phyloP scores from a whole-genome alignment of 495 filamentous ascomycete species.

The Aspergillus olivimuriae region DNA sequence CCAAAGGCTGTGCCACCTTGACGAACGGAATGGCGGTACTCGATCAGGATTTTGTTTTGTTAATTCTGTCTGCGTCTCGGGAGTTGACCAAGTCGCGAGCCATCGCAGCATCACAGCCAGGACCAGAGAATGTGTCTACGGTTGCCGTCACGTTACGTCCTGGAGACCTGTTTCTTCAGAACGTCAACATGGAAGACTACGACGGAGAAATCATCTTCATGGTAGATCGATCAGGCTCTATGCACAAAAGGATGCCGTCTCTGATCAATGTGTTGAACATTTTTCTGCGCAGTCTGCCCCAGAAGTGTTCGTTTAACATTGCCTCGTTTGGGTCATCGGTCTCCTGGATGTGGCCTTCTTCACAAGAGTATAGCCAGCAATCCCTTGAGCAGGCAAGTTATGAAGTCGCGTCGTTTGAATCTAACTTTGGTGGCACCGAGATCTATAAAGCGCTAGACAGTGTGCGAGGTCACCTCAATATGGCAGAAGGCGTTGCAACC shows the following conservation, averaged over 20 bases:
- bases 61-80: constrained; percentile 5
- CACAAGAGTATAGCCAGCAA: constrained; percentile 4
- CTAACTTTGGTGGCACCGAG: constrained; percentile 12
- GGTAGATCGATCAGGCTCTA: constrained; percentile 18
- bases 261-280: constrained; percentile 5
- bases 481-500: neutral
- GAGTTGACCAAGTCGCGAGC: constrained; percentile 5
- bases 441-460: constrained; percentile 5
- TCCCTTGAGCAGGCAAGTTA: constrained; percentile 1
- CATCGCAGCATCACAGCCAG: constrained; percentile 4
- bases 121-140: neutral
- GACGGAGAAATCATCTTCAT: constrained; percentile 23
- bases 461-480: constrained; percentile 1
- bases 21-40: too few species aligned
- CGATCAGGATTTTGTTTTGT: constrained; percentile 12
- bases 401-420: constrained; percentile 3
- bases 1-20: too few species aligned
- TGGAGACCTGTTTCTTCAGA: constrained; percentile 3
- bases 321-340: constrained; percentile 5
- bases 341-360: constrained; percentile 7
- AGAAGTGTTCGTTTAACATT: constrained; percentile 7
- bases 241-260: constrained; percentile 11
- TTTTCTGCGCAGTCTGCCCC: constrained; percentile 9
- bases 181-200: constrained; percentile 3
- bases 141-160: constrained; percentile 8